Evolutionary conservation across 441 rosid genomes (phyloP), one percentile per base, ranked within the genome.

Genomic region (Omphalea diandra): DNA sequence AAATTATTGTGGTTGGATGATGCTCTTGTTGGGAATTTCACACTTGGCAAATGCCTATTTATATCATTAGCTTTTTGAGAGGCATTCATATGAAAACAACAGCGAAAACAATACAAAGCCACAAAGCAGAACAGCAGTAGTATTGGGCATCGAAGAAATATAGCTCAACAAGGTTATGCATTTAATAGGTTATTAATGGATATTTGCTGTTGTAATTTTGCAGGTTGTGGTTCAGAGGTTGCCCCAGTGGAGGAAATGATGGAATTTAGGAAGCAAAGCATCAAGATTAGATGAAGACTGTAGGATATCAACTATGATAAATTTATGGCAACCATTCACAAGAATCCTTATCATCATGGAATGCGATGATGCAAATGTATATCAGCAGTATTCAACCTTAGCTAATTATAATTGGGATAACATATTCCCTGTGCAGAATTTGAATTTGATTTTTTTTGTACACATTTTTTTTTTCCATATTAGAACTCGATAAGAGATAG

Each of bases 191-290:
- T 11, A 18, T n/a, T n/a, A 53, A 60, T 65, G 35, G 63, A 54
- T 46, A 7, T 61, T 35, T 6, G 17, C 24, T 9, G 22, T 53
- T 67, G 53, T 73, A 36, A 65, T 71, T 75, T 69, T 70, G 61
- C 78, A 90, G 94, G 96, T 90, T 75, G 91, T 88, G 31, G 93
- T 90, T 62, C 96, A 87, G 72, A 84, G 91, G 81, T 70, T 93
- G 60, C 98, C 97, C 31, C 98, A 93, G 64, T 85, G 97, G 96
- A 93, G 87, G 84, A 89, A 93, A 78, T 89, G 78, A 86, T 68
- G 50, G 50, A 44, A 44, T 44, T 14, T 4, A 24, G 17, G 31
- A 64, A n/a, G 20, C 53, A 20, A 55, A 54, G 17, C 55, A 43
- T 15, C 26, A 17, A 43, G 31, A 49, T 53, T 20, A 35, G 43